A percentile compares a stretch with the other conserved stretches of the same genome.
These are phyloP conservation scores for Sclerotiophoma versabilis DNA, from an alignment of 2,329 filamentous ascomycete species.

Conservation along the genomic window DNA sequence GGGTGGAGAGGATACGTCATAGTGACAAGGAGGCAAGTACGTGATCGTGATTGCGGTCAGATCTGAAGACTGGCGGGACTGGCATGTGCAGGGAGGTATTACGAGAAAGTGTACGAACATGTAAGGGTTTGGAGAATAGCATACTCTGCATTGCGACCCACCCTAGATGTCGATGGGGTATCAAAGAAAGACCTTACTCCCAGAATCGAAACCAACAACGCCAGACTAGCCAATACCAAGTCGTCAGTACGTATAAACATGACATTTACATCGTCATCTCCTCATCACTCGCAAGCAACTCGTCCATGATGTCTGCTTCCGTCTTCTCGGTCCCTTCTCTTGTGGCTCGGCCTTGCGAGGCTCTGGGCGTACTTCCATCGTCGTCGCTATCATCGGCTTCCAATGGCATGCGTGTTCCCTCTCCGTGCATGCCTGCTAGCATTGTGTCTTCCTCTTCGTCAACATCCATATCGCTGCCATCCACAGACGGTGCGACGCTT, in stretches of 20 bases:
- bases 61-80: too few species aligned
- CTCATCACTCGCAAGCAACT: constrained; percentile 39
- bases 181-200: background rate
- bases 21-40: background rate
- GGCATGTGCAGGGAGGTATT: background rate
- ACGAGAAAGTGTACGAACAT: background rate
- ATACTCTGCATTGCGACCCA: constrained; percentile 1
- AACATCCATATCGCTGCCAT: constrained; percentile 24
- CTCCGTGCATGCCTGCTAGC: constrained; percentile 43
- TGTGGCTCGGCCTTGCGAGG: background rate
- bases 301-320: constrained; percentile 46
- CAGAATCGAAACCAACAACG: background rate
- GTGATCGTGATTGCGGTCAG: background rate
- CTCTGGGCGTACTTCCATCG: constrained; percentile 12
- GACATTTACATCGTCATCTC: constrained; percentile 15
- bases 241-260: constrained; percentile 1
- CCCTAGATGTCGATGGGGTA: constrained; percentile 12
- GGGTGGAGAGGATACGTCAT: background rate
- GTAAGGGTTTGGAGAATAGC: background rate
- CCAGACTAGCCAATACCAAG: background rate
- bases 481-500: constrained; percentile 13
- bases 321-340: constrained; percentile 27
- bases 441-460: constrained; percentile 45
- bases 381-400: constrained; percentile 35
- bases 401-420: constrained; percentile 45